Evolutionary conservation across 208 protist species (phyloP), one percentile per base, ranked within the genome.

Genomic region (Crithidia thermophila): DNA sequence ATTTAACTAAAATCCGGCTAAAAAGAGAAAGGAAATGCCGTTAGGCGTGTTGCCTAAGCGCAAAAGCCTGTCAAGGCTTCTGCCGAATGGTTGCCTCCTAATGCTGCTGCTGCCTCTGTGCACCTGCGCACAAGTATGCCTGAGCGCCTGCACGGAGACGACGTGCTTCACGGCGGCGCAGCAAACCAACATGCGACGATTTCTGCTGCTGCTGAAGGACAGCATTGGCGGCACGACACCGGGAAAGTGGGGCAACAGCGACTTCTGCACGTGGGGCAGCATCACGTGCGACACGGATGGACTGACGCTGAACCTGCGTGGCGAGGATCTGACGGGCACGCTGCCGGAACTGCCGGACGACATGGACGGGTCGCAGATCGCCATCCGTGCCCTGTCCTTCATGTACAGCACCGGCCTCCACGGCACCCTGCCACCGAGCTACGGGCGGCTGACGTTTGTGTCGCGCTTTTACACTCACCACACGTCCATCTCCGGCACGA

Each of bases 251-350:
- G 28, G 20, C 14, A 27, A 13, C 21, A 30, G 8, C 43, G 59
- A 65, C 51, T 76, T 62, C 55, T 76, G 60, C 30, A 45, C 23
- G 23, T 76, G 70, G 61, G 16, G 16, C 20, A 36, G 53, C 30
- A 25, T n/a, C 14, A 25, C 27, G 25, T 64, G 50, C 55, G 37
- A 46, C 25, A 53, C 21, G 7, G 49, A 65, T 11, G 59, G 39
- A 4, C 30, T 65, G 45, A n/a, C 46, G 4, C 13, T 65, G 45
- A 30, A 45, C 21, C 56, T 72, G 46, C 21, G 33, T 9, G 49
- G 58, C 34, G 49, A 23, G 3, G 13, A 36, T 13, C 11, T 57
- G 9, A 51, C 46, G 25, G 56, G 47, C 27, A 60, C 18, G 33
- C 53, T 72, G 46, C 66, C 66, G 33, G 45, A 72, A 34, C 10